Conservation (phyloP, 495 filamentous ascomycete genomes). For the Aspergillus saccharolyticus region DNA sequence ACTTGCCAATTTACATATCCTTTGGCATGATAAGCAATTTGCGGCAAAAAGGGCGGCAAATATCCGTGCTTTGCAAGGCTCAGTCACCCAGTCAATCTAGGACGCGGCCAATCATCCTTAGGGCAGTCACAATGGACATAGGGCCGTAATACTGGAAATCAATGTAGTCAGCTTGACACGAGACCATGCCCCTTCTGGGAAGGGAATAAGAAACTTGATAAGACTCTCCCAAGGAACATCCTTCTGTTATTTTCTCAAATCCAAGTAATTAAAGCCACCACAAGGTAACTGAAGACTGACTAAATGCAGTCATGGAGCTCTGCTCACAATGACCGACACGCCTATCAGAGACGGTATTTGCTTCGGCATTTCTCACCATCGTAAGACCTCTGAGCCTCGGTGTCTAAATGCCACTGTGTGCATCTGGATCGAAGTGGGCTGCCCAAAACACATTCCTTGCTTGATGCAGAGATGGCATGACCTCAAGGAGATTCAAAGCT, state of each 20-base stretch:
- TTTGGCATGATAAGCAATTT: too few species aligned
- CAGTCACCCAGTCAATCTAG: too few species aligned
- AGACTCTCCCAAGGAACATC: background rate
- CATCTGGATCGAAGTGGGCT: background rate
- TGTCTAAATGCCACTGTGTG: background rate
- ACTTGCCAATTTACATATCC: background rate
- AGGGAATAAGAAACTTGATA: background rate
- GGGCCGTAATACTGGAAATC: background rate
- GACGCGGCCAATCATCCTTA: background rate
- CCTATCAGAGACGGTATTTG: background rate
- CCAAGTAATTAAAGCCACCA: background rate
- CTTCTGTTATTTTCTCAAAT: background rate
- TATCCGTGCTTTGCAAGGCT: too few species aligned
- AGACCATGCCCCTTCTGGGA: background rate
- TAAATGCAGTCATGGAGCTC: background rate
- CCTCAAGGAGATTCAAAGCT: background rate
- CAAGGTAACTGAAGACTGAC: background rate
- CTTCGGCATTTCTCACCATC: background rate
- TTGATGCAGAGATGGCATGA: background rate
- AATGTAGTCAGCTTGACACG: background rate
- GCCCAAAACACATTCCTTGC: background rate
- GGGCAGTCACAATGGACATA: background rate
- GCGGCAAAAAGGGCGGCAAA: too few species aligned
- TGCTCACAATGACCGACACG: background rate
- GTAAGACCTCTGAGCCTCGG: background rate